phyloP scores from a whole-genome alignment of 768 basidiomycete genomes.

The Mycena indigotica region DNA sequence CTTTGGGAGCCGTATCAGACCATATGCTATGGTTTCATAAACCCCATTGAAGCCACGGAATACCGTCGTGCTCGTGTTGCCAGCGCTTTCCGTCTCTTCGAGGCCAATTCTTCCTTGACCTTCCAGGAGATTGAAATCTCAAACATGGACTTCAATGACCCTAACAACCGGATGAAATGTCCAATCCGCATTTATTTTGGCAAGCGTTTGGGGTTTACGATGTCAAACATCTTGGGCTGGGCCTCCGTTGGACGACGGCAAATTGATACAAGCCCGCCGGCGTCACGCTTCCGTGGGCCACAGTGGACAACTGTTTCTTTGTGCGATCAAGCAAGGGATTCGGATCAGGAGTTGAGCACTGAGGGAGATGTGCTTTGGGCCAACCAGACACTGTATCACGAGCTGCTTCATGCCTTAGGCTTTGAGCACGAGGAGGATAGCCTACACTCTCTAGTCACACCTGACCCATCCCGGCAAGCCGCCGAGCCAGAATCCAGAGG shows the following conservation, averaged over 20 bases:
- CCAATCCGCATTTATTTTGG: neutral
- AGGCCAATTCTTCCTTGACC: neutral
- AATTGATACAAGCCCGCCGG: neutral
- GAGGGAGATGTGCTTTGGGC: neutral
- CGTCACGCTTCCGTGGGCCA: neutral
- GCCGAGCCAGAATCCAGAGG: neutral
- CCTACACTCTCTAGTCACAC: neutral
- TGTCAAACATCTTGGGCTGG: neutral
- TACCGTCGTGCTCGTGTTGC: neutral
- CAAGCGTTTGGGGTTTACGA: neutral
- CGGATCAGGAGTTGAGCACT: neutral
- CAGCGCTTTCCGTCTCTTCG: neutral
- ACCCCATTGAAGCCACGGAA: neutral
- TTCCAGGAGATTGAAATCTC: neutral
- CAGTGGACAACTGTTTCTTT: neutral
- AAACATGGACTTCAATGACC: neutral
- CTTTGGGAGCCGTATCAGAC: neutral
- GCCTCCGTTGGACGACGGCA: neutral
- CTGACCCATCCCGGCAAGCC: too few species aligned
- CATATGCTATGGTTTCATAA: neutral
- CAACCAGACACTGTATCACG: conserved; percentile 6
- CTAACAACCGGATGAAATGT: neutral
- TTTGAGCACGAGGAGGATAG: neutral
- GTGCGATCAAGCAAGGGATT: neutral
- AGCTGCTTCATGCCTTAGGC: conserved; percentile 3